Evolutionary conservation across 2,329 filamentous ascomycete genomes (phyloP).

Genomic region (Aureobasidium melanogenum): DNA sequence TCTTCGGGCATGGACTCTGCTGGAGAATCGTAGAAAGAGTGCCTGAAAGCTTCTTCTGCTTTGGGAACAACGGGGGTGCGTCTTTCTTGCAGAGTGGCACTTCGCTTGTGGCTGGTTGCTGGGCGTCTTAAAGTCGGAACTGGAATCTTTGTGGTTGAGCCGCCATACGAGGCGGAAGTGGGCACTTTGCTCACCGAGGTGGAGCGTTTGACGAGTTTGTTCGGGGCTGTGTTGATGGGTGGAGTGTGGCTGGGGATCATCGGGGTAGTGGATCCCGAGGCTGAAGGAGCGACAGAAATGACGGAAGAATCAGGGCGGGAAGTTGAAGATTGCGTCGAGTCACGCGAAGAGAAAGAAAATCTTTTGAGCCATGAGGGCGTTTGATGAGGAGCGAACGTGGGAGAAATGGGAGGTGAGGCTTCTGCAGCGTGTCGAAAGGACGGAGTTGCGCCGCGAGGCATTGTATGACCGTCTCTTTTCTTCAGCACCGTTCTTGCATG

Average conservation of each 20-base stretch:
- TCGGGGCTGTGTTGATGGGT: conserved; percentile 37
- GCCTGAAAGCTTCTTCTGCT: conserved; percentile 10
- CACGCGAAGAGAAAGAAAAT: conserved; percentile 19
- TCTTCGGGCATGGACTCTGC: conserved; percentile 12
- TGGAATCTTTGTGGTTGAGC: conserved; percentile 51
- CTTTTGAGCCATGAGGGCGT: conserved; percentile 10
- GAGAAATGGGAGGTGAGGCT: conserved; percentile 10
- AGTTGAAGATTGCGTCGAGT: conserved; percentile 41
- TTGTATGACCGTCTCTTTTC: conserved; percentile 10
- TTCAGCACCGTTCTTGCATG: conserved; percentile 13
- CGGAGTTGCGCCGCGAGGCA: conserved; percentile 2
- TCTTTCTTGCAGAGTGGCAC: conserved; percentile 52
- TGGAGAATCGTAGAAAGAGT: not conserved
- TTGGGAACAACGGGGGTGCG: not conserved
- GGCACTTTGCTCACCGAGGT: conserved; percentile 44
- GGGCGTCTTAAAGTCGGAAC: conserved; percentile 61
- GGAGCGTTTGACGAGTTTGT: conserved; percentile 70
- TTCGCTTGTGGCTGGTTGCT: conserved; percentile 71
- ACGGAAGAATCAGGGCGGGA: conserved; percentile 58
- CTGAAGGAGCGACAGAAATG: conserved; percentile 38
- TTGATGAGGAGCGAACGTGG: conserved; percentile 2
- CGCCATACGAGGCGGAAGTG: conserved; percentile 34
- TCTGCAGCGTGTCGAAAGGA: not conserved
- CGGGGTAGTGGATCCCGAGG: conserved; percentile 50
- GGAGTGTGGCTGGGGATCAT: conserved; percentile 42